Base-by-base conservation (phyloP, 805 yeast species). In the Starmerella gropengiesseri region DNA sequence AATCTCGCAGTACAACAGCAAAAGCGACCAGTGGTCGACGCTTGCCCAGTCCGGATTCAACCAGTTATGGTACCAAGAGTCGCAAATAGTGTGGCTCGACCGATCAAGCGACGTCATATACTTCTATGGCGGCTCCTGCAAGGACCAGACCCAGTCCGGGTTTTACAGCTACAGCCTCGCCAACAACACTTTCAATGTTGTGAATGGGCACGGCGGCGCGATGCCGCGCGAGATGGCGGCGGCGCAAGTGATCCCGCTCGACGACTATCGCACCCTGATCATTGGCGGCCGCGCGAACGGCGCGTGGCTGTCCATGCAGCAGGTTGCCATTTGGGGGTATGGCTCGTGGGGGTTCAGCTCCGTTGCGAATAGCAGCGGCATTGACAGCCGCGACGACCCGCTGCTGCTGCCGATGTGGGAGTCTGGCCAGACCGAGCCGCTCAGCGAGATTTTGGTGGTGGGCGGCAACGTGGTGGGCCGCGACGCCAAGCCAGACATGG, bases 281-380 rank as follows among this genome's bases (percentile, higher is more conserved):
- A 62, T 82, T 31, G 93, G 91, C 0, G 93, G 94, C 3, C 66
- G 65, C 41, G 70, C 82, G 3, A 52, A 57, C 5, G 53, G 61
- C 2, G 85, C 85, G 0, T 81, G 87, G 85, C 71, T 81, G 27
- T 71, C 74, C 48, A 73, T 81, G 77, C 69, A 70, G 51, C 91
- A 81, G 59, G 61, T 80, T 16, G 89, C 91, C 0, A 59, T 78
- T 2, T 81, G 86, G 82, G 77, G 76, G 51, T 75, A 74, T 47
- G 65, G 67, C 37, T 62, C 81, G 7, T 83, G 93, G 93, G 70
- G 81, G 3, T 81, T 75, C 56, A 60, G 30, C 52, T 59, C 48
- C 53, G 56, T 53, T 1, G 48, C 52, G 9, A 57, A 55, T 40
- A 60, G 61, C 28, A 46, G 61, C 9, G 45, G 47, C 23, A 64